phyloP scores from a whole-genome alignment of 257 asterid species.

The Prunella vulgaris region DNA sequence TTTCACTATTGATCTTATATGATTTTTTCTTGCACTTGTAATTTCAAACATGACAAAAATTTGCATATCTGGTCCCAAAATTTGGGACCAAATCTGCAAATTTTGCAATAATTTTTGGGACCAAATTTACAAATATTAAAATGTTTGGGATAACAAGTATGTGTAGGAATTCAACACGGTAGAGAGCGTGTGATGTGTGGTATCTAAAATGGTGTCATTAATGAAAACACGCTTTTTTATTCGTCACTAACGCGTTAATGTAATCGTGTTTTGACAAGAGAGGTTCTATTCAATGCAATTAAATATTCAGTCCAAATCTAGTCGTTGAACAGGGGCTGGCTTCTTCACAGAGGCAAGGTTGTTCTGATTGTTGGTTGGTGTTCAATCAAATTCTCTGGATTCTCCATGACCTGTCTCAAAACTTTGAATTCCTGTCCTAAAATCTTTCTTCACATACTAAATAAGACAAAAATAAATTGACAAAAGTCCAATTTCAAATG shows the following conservation, averaged over 20 bases:
- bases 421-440: neutral
- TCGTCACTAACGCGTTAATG: conserved; percentile 15
- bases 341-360: neutral
- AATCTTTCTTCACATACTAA: neutral
- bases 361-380: conserved; percentile 9
- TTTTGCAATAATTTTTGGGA: no score
- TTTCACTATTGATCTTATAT: no score
- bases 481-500: neutral
- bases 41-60: no score
- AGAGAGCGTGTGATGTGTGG: neutral
- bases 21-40: no score
- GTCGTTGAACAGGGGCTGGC: neutral
- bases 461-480: neutral
- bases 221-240: neutral
- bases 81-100: no score
- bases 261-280: neutral
- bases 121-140: no score
- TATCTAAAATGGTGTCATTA: neutral
- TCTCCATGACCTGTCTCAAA: neutral
- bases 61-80: no score
- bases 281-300: neutral
- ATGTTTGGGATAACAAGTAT: neutral
- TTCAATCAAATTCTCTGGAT: neutral
- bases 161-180: conserved; percentile 8
- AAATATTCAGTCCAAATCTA: neutral